Base-by-base conservation (phyloP, 768 basidiomycete species). In the Rhizopogon salebrosus region DNA sequence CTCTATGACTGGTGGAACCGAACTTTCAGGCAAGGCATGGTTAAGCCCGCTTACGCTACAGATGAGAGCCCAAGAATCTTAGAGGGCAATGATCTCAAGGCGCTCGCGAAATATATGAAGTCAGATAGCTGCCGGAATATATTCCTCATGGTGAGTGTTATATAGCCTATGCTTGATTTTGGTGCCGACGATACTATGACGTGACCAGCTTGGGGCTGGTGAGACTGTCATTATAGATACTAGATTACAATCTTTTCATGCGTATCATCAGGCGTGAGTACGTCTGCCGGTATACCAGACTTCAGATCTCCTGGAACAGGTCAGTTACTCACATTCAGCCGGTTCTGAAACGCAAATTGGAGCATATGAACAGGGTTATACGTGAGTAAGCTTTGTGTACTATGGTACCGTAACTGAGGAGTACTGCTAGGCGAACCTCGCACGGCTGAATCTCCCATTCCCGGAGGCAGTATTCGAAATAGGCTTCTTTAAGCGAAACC, bases 391-490 rank as follows among this genome's bases (percentile, higher is more conserved):
- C 11, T 23, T 20, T 29, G 16, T 0, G 13, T 13, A 48, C 23
- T 24, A 13, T 31, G 31, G 16, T 13, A 56, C 50, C 31, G 18
- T 29, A 31, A 41, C 24, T 11, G n/a, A 20, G 13, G 18, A 36
- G 23, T 26, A 13, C 13, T 27, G 4, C 41, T 5, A 92, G 89
- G 80, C 87, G 10, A 91, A 92, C 62, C 77, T 92, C 29, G 82
- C 84, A 24, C 75, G 83, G 56, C 70, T 92, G 39, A 86, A 87
- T 16, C 77, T 92, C 13, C 94, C 93, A n/a, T 84, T 88, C 61
- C 93, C 95, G 0, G 95, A 98, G 63, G 95, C 95, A 0, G 94
- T 98, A 27, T 98, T 98, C 61, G 90, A 98, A 59, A 87, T 98
- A 61, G 73, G 75, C 45, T 98, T 85, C 72, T 95, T 98, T 75